Conservation (phyloP, 2,329 filamentous ascomycete genomes). For the Stemphylium lycopersici region DNA sequence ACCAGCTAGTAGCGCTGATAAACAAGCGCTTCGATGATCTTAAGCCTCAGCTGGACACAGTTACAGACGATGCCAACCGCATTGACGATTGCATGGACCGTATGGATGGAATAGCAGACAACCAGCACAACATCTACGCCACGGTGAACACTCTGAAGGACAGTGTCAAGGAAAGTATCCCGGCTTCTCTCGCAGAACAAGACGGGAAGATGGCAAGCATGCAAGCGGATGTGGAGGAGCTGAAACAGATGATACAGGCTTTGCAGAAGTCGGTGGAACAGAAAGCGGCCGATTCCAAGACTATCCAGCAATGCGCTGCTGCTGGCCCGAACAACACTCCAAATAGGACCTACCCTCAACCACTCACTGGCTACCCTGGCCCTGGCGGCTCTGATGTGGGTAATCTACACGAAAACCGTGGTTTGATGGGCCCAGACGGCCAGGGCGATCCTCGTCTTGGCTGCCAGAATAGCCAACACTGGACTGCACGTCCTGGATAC, state of each 20-base stretch:
- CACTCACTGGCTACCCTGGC: slow-evolving; percentile 28
- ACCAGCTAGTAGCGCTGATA: slow-evolving; percentile 24
- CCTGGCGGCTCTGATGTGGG: slow-evolving; percentile 8
- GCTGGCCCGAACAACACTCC: slow-evolving; percentile 3
- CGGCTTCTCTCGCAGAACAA: slow-evolving; percentile 31
- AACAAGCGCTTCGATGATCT: slow-evolving; percentile 34
- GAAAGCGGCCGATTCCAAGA: slow-evolving; percentile 18
- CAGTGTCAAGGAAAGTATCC: slow-evolving; percentile 35
- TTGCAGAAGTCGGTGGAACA: slow-evolving; percentile 34
- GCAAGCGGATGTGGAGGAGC: slow-evolving; percentile 31
- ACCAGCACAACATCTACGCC: slow-evolving; percentile 21
- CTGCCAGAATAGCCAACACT: slow-evolving; percentile 23
- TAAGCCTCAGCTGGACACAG: slow-evolving; percentile 30
- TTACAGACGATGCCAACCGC: slow-evolving; percentile 31
- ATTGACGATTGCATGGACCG: slow-evolving; percentile 9
- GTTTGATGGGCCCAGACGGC: slow-evolving; percentile 18
- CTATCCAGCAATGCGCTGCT: slow-evolving; percentile 1
- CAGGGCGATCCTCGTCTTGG: slow-evolving; percentile 22
- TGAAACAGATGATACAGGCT: slow-evolving; percentile 32
- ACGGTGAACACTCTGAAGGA: slow-evolving; percentile 37
- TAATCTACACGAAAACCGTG: slow-evolving; percentile 17
- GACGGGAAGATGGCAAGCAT: slow-evolving; percentile 31
- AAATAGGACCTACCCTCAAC: slow-evolving; percentile 28
- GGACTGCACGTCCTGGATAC: slow-evolving; percentile 19
- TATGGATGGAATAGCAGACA: slow-evolving; percentile 15